Conservation (phyloP, 2,329 filamentous ascomycete species). For the Pseudopithomyces chartarum region DNA sequence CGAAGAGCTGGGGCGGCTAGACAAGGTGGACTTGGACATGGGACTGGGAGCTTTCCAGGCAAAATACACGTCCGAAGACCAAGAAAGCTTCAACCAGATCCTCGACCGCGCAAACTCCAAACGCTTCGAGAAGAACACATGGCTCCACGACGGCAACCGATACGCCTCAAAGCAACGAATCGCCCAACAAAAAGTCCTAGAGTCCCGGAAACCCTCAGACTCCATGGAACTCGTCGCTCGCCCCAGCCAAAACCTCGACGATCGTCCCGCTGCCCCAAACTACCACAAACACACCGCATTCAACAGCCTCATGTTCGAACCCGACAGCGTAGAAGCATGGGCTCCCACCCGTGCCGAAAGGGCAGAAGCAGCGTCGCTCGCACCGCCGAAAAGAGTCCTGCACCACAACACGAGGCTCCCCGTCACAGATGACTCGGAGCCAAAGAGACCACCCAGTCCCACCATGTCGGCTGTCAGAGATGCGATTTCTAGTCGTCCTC, state of each 20-base stretch:
- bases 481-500: slow-evolving; percentile 76
- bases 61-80: slow-evolving; percentile 96
- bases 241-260: slow-evolving; percentile 64
- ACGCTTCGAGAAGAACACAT: slow-evolving; percentile 80
- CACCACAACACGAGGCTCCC: slow-evolving; percentile 85
- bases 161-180: slow-evolving; percentile 68
- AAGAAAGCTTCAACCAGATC: slow-evolving; percentile 93
- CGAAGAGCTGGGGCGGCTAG: slow-evolving; percentile 47
- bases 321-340: slow-evolving; percentile 65
- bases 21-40: slow-evolving; percentile 73
- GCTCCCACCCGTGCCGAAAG: slow-evolving; percentile 66
- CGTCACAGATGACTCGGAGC: slow-evolving; percentile 46
- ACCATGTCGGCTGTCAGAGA: slow-evolving; percentile 82
- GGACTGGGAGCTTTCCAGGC: slow-evolving; percentile 85
- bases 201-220: slow-evolving; percentile 57
- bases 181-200: slow-evolving; percentile 73
- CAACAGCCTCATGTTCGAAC: slow-evolving; percentile 87
- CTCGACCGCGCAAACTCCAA: slow-evolving; percentile 90
- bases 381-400: slow-evolving; percentile 74
- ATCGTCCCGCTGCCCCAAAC: slow-evolving; percentile 77
- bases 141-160: slow-evolving; percentile 89
- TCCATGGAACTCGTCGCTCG: slow-evolving; percentile 50
- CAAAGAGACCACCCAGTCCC: slow-evolving; percentile 71
- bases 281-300: slow-evolving; percentile 72
- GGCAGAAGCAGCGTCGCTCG: slow-evolving; percentile 72